A percentile compares a stretch with the other conserved stretches of the same genome.
Conservation (phyloP, 345 rosid genomes). For the Eucalyptus brandiana region DNA sequence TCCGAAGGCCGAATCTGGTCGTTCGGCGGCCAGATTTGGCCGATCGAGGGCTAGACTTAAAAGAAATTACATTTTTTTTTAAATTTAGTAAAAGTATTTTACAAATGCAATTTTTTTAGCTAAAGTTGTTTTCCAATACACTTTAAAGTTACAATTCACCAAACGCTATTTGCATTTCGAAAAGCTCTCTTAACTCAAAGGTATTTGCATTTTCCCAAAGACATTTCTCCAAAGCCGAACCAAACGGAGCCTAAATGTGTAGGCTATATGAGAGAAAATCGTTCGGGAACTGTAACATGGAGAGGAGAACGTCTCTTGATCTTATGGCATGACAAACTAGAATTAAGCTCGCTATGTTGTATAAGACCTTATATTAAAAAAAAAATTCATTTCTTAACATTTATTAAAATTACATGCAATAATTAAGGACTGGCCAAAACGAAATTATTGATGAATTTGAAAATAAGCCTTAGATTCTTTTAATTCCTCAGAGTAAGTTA, state of each 20-base stretch:
- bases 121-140: too few species aligned
- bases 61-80: too few species aligned
- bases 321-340: background rate
- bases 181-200: rapidly evolving
- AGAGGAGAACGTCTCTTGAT: background rate
- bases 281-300: rapidly evolving
- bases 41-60: rapidly evolving
- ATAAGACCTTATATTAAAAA: too few species aligned
- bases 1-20: rapidly evolving
- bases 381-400: too few species aligned
- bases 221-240: too few species aligned
- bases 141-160: too few species aligned
- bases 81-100: too few species aligned
- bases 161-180: rapidly evolving
- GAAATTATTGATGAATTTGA: background rate
- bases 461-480: background rate
- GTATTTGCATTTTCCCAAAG: rapidly evolving
- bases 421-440: background rate
- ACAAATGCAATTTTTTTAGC: too few species aligned
- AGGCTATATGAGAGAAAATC: background rate
- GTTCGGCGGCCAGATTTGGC: too few species aligned
- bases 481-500: background rate
- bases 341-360: rapidly evolving
- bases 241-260: too few species aligned
- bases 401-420: too few species aligned